phyloP scores from a whole-genome alignment of 495 filamentous ascomycete genomes.

The Talaromyces nanjingensis region DNA sequence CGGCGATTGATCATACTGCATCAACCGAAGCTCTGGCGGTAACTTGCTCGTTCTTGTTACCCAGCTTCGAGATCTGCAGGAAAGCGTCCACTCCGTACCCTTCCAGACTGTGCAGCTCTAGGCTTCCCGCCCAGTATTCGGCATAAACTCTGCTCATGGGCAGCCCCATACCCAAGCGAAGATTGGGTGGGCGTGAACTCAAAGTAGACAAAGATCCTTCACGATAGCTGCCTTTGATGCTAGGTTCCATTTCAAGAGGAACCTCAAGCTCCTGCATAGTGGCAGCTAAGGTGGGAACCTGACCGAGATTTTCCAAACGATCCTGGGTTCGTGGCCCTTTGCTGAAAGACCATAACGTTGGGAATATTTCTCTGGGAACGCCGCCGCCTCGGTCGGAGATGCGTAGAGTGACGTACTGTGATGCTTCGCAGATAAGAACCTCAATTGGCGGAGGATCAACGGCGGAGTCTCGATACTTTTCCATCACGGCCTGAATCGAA shows the following conservation, averaged over 20 bases:
- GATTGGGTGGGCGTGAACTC: constrained; percentile 73
- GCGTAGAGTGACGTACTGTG: constrained; percentile 92
- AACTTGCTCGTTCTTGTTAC: constrained; percentile 97
- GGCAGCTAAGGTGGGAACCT: constrained; percentile 88
- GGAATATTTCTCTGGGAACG: constrained; percentile 75
- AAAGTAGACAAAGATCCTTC: constrained; percentile 69
- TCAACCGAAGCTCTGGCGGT: constrained; percentile 84
- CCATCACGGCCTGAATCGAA: constrained; percentile 84
- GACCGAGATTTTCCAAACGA: constrained; percentile 71
- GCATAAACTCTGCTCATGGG: constrained; percentile 94
- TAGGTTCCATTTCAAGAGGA: constrained; percentile 23
- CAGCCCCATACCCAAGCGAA: constrained; percentile 87
- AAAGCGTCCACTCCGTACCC: constrained; percentile 98
- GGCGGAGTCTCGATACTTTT: constrained; percentile 45
- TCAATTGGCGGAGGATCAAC: constrained; percentile 70
- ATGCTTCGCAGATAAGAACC: constrained; percentile 88
- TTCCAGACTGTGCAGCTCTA: constrained; percentile 89
- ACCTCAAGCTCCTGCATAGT: constrained; percentile 80
- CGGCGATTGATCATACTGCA: constrained; percentile 54
- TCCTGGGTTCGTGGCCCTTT: constrained; percentile 73
- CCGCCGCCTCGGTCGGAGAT: constrained; percentile 94
- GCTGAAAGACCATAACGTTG: constrained; percentile 91
- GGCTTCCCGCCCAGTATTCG: constrained; percentile 94
- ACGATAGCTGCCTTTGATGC: constrained; percentile 27
- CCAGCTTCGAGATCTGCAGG: constrained; percentile 91